Evolutionary conservation across 2,329 filamentous ascomycete species (phyloP), one percentile per base, ranked within the genome.

Genomic region (Periconia macrospinosa): DNA sequence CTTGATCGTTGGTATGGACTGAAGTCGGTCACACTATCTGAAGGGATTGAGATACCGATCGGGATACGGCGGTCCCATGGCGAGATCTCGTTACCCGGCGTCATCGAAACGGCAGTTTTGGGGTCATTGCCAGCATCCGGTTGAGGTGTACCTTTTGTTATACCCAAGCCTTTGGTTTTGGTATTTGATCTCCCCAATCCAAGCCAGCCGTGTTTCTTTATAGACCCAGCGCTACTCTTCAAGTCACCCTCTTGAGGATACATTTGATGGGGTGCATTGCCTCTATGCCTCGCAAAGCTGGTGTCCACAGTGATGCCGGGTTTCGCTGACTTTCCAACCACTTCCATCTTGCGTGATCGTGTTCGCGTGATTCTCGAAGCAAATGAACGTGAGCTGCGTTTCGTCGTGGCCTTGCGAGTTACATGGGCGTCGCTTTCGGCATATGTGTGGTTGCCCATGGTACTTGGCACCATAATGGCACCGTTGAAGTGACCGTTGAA

Each of bases 1-100:
- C 69, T 65, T 14, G 55, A 53, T 35, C 57, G 55, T 43, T 69
- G 63, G 46, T 72, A 68, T 10, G 66, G 62, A 48, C 67, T 68
- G 50, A 73, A 71, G 37, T 74, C 71, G 27, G 78, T 63, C 73
- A 82, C 41, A 70, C 75, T 61, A 44, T 82, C 80, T 14, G 84
- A 81, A 2, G 87, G 83, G 44, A 91, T 76, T 14, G 83, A 81
- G 47, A 91, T 85, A 13, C 88, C 88, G 59, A 91, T 91, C 41
- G 88, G 81, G 54, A 91, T 91, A 1, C 86, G 86, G n/a, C 85
- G 80, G 62, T 88, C 85, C 53, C 82, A 83, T 0, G 88, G 88
- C 14, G 88, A 90, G 3, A 90, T 77, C 56, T 85, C 84, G 33
- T 69, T 65, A 67, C 59, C 75, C 27, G 57, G 66, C 45, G 65